Evolutionary conservation across 169 alveolate species (phyloP).

Genomic region (Cyclospora cayetanensis): DNA sequence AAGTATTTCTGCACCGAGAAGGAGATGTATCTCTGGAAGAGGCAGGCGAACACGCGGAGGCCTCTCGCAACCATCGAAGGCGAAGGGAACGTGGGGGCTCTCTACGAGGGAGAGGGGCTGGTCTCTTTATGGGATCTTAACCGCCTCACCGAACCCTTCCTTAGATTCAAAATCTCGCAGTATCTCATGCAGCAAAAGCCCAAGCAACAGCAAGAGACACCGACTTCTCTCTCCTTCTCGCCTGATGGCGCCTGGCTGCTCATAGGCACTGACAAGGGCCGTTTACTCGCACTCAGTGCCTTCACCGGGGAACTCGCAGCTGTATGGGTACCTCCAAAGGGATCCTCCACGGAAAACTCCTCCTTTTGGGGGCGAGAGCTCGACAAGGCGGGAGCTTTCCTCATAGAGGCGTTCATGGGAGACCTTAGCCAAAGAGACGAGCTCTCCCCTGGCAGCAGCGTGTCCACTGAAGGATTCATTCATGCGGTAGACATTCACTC

Average conservation of each 20-base stretch:
- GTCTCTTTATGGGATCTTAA: neutral
- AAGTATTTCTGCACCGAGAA: neutral
- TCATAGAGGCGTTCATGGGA: neutral
- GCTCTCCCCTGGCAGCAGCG: neutral
- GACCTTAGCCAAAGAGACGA: neutral
- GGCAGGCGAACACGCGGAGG: neutral
- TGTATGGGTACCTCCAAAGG: neutral
- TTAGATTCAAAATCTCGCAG: neutral
- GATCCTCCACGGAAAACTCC: no score
- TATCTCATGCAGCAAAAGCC: neutral
- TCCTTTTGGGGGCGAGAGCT: neutral
- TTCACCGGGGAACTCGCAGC: neutral
- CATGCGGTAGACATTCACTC: neutral
- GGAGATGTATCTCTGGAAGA: neutral
- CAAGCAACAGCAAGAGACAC: neutral
- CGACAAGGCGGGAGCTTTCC: neutral
- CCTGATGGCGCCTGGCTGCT: neutral
- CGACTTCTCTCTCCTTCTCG: neutral
- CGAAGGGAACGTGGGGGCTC: neutral
- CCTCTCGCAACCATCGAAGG: neutral
- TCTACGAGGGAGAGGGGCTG: constrained; percentile 18
- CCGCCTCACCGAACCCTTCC: neutral
- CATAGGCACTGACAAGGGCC: neutral
- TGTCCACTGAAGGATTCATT: neutral
- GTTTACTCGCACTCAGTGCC: neutral